These are phyloP conservation scores for Trametes cinnabarina DNA, from an alignment of 768 basidiomycete genomes.

Conservation along the genomic window DNA sequence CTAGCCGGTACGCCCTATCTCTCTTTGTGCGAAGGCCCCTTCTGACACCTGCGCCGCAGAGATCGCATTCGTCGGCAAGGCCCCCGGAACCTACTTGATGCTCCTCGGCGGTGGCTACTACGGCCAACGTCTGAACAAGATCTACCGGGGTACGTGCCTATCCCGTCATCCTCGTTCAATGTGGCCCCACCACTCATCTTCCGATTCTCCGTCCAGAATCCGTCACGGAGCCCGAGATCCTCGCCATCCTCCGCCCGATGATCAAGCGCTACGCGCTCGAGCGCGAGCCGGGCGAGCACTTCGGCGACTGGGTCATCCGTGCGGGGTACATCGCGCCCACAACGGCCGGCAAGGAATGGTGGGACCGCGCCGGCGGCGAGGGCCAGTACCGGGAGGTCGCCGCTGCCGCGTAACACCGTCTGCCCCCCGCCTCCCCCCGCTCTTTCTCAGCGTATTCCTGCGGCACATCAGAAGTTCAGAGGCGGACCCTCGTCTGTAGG, in stretches of 20 bases:
- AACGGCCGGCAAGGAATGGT: conserved; percentile 82
- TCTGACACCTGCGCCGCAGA: conserved; percentile 44
- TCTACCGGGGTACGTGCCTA: conserved; percentile 69
- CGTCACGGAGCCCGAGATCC: conserved; percentile 88
- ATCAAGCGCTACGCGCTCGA: conserved; percentile 93
- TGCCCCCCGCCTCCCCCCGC: too few species aligned
- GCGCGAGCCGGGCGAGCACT: conserved; percentile 81
- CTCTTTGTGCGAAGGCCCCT: neutral
- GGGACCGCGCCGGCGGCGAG: conserved; percentile 80
- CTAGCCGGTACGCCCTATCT: conserved; percentile 59
- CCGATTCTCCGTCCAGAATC: conserved; percentile 49
- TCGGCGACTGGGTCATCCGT: conserved; percentile 94
- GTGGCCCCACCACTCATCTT: neutral
- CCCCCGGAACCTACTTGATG: conserved; percentile 90
- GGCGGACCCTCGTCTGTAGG: neutral
- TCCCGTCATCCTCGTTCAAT: neutral
- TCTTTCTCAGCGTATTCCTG: neutral
- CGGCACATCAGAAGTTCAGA: neutral
- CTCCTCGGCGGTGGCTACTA: conserved; percentile 94
- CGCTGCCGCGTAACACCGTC: conserved; percentile 15
- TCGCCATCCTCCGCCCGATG: conserved; percentile 87
- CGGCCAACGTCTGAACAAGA: conserved; percentile 94
- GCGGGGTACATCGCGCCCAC: conserved; percentile 88
- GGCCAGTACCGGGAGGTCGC: conserved; percentile 48
- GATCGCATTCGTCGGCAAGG: conserved; percentile 95